Evolutionary conservation across 768 basidiomycete genomes (phyloP).

Genomic region (Leccinum variicolor): DNA sequence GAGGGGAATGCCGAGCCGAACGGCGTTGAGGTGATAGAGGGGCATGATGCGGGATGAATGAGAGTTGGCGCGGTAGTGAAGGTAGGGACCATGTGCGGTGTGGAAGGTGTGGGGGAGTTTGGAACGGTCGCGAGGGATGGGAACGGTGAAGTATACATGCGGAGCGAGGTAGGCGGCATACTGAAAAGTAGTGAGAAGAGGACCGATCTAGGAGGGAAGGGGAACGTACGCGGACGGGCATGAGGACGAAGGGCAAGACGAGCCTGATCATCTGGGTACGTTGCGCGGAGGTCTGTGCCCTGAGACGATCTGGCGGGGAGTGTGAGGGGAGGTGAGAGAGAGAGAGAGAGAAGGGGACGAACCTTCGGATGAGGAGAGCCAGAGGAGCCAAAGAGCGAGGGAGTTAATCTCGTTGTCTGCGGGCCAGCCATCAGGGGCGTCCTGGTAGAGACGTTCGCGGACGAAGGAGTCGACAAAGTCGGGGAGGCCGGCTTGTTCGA

Average conservation of each 20-base stretch:
- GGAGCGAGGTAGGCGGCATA: conserved; percentile 61
- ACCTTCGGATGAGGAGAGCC: conserved; percentile 57
- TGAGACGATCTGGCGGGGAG: conserved; percentile 28
- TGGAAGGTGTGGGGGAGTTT: conserved; percentile 28
- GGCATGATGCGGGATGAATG: conserved; percentile 24
- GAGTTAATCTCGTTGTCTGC: conserved; percentile 45
- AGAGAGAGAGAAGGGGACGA: conserved; percentile 15
- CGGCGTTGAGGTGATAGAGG: conserved; percentile 30
- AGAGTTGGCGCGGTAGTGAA: conserved; percentile 38
- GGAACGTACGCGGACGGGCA: conserved; percentile 44
- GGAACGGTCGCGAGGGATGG: conserved; percentile 32
- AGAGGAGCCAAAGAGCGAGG: conserved; percentile 60
- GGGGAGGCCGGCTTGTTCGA: conserved; percentile 49
- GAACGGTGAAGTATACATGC: conserved; percentile 56
- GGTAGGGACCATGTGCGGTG: conserved; percentile 46
- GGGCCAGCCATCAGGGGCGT: conserved; percentile 51
- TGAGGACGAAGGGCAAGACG: conserved; percentile 46
- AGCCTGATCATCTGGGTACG: conserved; percentile 30
- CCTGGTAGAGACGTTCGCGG: conserved; percentile 44
- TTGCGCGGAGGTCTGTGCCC: conserved; percentile 23
- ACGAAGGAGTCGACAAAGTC: conserved; percentile 45
- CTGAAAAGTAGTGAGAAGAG: conserved; percentile 27
- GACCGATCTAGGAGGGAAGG: background rate
- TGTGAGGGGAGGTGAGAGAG: conserved; percentile 10
- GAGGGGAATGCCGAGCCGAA: conserved; percentile 38